Evolutionary conservation across 371 early-diverging fungal genomes (phyloP), one percentile per base, ranked within the genome.

Genomic region (Nosema bombycis): DNA sequence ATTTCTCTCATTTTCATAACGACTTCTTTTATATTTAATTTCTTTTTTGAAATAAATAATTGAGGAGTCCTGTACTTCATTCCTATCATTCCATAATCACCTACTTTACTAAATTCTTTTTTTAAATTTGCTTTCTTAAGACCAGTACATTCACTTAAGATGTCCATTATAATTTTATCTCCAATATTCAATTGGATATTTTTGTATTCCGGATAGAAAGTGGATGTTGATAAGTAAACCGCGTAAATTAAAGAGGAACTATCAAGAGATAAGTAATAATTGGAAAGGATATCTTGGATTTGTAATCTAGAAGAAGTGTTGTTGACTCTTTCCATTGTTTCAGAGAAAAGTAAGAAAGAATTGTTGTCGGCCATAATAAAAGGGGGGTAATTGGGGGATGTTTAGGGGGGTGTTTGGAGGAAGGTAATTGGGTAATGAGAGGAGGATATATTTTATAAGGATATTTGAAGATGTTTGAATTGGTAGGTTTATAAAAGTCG

Each of bases 81-180:
- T 90, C 91, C 84, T 21, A 84, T 75, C 15, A 55, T 62, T 0
- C 84, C 85, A 23, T 82, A 69, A 77, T 87, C 87, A 26, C 87
- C 87, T 30, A 21, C 60, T 67, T 81, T 80, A 37, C 37, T 70
- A 62, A 67, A 77, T 78, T 79, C 80, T 37, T 77, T 54, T 70
- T 70, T 80, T 1, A 87, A 26, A 24, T 2, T 63, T 55, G 78
- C 75, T 6, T 71, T 32, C 23, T 74, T 72, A 23, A 61, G n/a
- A 30, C 78, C 61, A 4, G 79, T 82, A 46, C 46, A 64, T 61
- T 82, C 82, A 61, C 70, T 33, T 55, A 86, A 64, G 14, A 81
- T 76, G 56, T 80, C 73, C 2, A 78, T 30, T 3, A 87, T 62
- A 26, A 75, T 77, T 34, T 63, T 72, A 29, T 87, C 87, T 38